Conservation (phyloP, 176 grass and related monocot genomes). For the Calamus simplicifolius region DNA sequence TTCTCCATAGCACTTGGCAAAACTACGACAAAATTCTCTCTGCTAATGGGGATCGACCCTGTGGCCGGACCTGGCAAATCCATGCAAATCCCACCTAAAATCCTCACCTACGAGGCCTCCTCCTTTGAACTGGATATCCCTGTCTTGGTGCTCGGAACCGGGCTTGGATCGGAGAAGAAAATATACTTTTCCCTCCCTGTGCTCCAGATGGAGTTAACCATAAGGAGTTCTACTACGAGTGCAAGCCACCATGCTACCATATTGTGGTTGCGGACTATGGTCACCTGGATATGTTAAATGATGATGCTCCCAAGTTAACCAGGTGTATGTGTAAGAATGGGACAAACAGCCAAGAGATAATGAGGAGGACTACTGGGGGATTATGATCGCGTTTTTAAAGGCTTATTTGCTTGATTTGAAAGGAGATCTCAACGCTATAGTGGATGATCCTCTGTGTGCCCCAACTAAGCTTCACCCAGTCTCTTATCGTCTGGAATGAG, state of each 20-base stretch:
- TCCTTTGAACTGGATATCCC: constrained; percentile 33
- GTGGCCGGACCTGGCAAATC: constrained; percentile 23
- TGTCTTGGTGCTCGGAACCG: constrained; percentile 40
- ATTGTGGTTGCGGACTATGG: constrained; percentile 46
- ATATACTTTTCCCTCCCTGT: constrained; percentile 30
- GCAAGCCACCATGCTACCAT: constrained; percentile 43
- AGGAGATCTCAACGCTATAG: constrained; percentile 26
- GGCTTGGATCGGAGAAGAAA: constrained; percentile 38
- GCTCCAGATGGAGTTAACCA: constrained; percentile 45
- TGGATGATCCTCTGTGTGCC: constrained; percentile 26
- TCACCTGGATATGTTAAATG: constrained; percentile 48
- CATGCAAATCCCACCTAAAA: constrained; percentile 19
- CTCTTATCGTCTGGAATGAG: background rate
- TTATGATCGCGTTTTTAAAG: constrained; percentile 39
- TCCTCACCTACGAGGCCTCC: constrained; percentile 35
- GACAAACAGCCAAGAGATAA: constrained; percentile 33
- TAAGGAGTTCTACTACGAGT: constrained; percentile 43
- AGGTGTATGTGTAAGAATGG: constrained; percentile 44
- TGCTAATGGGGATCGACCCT: constrained; percentile 46
- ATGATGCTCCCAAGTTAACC: constrained; percentile 26
- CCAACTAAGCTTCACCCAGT: constrained; percentile 32
- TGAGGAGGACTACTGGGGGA: constrained; percentile 38
- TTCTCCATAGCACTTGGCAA: constrained; percentile 41
- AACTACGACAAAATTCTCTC: constrained; percentile 22
- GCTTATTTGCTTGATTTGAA: constrained; percentile 18